These are phyloP conservation scores for Stephania yunnanensis DNA, from an alignment of 164 flowering plant genomes.

Conservation along the genomic window DNA sequence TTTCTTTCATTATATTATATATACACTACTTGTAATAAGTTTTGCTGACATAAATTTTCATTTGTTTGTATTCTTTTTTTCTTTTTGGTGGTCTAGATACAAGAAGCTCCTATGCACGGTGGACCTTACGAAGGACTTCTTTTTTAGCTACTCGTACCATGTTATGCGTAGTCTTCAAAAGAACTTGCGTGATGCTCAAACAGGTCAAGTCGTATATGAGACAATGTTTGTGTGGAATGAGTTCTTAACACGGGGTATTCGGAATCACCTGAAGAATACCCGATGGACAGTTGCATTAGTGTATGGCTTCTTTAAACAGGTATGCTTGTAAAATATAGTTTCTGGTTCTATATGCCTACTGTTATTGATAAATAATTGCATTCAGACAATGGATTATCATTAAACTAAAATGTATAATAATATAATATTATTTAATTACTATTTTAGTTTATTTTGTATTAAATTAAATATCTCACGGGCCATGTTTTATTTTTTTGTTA, in stretches of 20 bases:
- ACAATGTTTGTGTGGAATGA: slow-evolving; percentile 99
- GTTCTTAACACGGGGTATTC: slow-evolving; percentile 75
- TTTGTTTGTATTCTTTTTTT: slow-evolving; percentile 23
- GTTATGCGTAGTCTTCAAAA: slow-evolving; percentile 91
- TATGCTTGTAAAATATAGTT: slow-evolving; percentile 13
- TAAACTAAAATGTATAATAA: background rate
- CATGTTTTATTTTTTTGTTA: background rate
- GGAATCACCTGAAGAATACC: slow-evolving; percentile 68
- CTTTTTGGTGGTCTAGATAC: slow-evolving; percentile 63
- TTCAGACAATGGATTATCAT: background rate
- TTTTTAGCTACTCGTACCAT: slow-evolving; percentile 97
- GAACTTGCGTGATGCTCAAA: slow-evolving; percentile 51
- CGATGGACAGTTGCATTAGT: slow-evolving; percentile 91
- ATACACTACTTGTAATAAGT: background rate
- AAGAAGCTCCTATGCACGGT: slow-evolving; percentile 93
- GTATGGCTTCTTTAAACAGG: slow-evolving; percentile 97
- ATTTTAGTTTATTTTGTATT: background rate
- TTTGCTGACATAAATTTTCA: slow-evolving; percentile 21
- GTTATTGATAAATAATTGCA: background rate
- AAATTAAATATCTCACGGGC: background rate
- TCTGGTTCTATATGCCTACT: background rate
- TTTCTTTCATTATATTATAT: slow-evolving; percentile 4
- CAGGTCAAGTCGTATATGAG: slow-evolving; percentile 53
- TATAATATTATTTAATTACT: background rate
- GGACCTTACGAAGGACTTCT: slow-evolving; percentile 99